Conservation (phyloP, 2,329 filamentous ascomycete species). For the Arthrinium puccinioides region DNA sequence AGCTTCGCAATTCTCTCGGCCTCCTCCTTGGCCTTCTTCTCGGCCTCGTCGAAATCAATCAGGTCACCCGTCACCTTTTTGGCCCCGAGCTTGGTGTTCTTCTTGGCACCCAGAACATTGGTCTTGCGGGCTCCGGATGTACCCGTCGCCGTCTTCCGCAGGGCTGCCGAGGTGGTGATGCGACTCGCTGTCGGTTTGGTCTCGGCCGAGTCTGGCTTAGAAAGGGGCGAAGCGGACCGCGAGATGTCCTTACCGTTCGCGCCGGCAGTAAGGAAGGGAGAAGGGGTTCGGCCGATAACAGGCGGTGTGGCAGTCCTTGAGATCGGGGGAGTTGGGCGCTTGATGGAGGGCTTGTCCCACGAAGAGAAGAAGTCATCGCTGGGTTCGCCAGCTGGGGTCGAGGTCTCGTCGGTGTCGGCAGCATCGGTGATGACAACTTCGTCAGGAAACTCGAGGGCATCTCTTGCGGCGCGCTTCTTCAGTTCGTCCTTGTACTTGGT, state of each 20-base stretch:
- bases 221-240: conserved; percentile 79
- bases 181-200: conserved; percentile 59
- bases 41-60: conserved; percentile 95
- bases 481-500: conserved; percentile 98
- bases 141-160: conserved; percentile 62
- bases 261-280: conserved; percentile 80
- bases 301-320: conserved; percentile 85
- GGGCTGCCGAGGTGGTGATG: conserved; percentile 70
- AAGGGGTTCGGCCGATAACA: conserved; percentile 70
- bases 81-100: conserved; percentile 76
- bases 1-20: conserved; percentile 92
- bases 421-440: conserved; percentile 82
- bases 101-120: conserved; percentile 81
- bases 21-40: conserved; percentile 95
- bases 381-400: conserved; percentile 72
- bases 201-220: conserved; percentile 50
- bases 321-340: conserved; percentile 87
- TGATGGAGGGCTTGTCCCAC: conserved; percentile 97
- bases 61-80: conserved; percentile 79
- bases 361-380: conserved; percentile 97
- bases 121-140: conserved; percentile 65
- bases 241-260: conserved; percentile 64
- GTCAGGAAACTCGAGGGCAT: conserved; percentile 80
- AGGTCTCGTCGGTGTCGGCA: conserved; percentile 52
- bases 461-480: conserved; percentile 73